Conservation (phyloP, 306 rosid genomes). For the Neltuma alba region DNA sequence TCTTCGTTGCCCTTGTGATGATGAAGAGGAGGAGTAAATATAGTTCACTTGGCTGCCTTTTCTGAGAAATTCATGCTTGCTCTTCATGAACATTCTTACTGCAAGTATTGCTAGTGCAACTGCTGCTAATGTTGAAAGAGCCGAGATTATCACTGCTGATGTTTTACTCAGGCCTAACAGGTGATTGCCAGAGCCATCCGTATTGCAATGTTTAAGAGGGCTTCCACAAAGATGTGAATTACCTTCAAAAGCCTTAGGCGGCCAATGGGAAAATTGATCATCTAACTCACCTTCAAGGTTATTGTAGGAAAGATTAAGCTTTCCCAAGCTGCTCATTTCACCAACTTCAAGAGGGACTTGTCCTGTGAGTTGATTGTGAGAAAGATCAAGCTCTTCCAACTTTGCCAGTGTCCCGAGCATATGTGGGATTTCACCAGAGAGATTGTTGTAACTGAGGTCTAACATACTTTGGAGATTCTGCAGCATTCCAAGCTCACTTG, state of each 20-base stretch:
- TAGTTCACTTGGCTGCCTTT: conserved; percentile 58
- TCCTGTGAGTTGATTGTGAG: conserved; percentile 81
- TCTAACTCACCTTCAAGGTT: conserved; percentile 67
- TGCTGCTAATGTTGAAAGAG: conserved; percentile 68
- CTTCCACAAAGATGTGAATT: conserved; percentile 76
- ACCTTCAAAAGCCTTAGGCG: conserved; percentile 67
- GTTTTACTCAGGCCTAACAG: conserved; percentile 52
- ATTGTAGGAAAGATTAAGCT: conserved; percentile 86
- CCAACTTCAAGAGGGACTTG: conserved; percentile 73
- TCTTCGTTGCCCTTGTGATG: conserved; percentile 71
- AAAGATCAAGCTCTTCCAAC: conserved; percentile 85
- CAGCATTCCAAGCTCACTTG: conserved; percentile 73
- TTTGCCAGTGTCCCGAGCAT: conserved; percentile 60
- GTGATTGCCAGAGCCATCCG: conserved; percentile 24
- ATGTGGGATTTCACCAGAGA: conserved; percentile 75
- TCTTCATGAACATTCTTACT: conserved; percentile 49
- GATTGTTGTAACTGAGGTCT: conserved; percentile 82
- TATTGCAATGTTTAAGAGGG: conserved; percentile 60
- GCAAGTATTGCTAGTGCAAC: conserved; percentile 60
- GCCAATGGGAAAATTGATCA: conserved; percentile 75
- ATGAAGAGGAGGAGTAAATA: conserved; percentile 72
- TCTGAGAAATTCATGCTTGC: conserved; percentile 48
- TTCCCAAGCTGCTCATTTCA: conserved; percentile 87
- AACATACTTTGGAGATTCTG: conserved; percentile 86
- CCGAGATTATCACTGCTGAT: conserved; percentile 62